Base-by-base conservation (phyloP, 805 yeast genomes). In the Lachancea dasiensis region DNA sequence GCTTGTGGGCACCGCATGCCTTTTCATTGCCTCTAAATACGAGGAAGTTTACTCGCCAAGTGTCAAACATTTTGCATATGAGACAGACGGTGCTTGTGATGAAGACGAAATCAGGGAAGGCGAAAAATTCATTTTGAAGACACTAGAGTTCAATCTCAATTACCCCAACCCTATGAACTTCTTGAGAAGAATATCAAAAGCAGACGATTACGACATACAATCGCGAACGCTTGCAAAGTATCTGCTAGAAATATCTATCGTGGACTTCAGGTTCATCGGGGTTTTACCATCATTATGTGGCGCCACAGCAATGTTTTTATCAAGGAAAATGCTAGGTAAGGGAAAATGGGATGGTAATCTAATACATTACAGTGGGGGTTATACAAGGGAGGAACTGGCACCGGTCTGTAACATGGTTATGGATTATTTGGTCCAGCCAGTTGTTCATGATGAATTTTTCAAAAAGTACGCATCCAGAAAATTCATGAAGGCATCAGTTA, bases 81-180 rank as follows among this genome's bases (percentile, higher is more conserved):
- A 85, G 48, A 83, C 94, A 22, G 94, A 83, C 58, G 87, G 90
- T 37, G 83, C 87, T 1, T 82, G 79, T 53, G 73, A 81, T 18
- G 89, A 81, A 57, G 87, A 82, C 40, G 95, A 84, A 53, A 84
- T 87, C 34, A 70, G 86, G 48, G 83, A 79, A 53, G 95, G 94
- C 23, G 97, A 87, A 61, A 81, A 81, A 57, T 80, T 76, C 52
- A 81, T 87, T 30, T 63, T 89, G 40, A 81, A 84, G 50, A 75
- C 79, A 20, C 67, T 87, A 38, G 73, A 77, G 44, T 89, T 83
- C 60, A 81, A 85, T 60, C 67, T 87, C 51, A 80, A 84, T 51
- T 85, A 83, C 55, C 95, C 96, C 39, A 86, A 85, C 58, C 96
- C 97, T 44, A 81, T 87, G 86, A 87, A 87, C 61, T 87, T 87